Conservation (phyloP, 2,329 filamentous ascomycete species). For the Penicillium sp. region DNA sequence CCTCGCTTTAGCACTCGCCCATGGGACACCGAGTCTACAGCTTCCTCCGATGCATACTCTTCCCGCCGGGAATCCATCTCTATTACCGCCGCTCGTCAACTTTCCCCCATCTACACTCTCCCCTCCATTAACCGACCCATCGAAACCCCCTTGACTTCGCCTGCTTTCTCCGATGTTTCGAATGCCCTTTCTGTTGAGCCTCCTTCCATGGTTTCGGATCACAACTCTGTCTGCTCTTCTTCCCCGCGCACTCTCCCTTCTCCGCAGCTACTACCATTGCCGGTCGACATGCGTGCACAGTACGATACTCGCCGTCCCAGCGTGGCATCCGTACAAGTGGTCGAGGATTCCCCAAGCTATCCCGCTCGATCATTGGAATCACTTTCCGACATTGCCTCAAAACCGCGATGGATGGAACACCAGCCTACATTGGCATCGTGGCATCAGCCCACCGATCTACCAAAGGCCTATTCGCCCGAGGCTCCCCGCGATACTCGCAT, state of each 20-base stretch:
- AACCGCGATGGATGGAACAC: constrained; percentile 31
- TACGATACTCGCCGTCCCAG: constrained; percentile 37
- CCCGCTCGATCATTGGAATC: constrained; percentile 22
- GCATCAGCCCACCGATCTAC: constrained; percentile 28
- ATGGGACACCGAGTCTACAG: constrained; percentile 19
- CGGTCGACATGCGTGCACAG: constrained; percentile 46
- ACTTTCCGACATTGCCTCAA: constrained; percentile 26
- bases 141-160: constrained; percentile 64
- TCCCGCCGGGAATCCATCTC: constrained; percentile 28
- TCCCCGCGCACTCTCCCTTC: constrained; percentile 53
- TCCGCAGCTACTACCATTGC: constrained; percentile 41
- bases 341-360: constrained; percentile 28
- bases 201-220: constrained; percentile 71
- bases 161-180: constrained; percentile 63
- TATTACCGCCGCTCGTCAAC: constrained; percentile 24
- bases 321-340: constrained; percentile 22
- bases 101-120: constrained; percentile 41
- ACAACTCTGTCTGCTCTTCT: constrained; percentile 61
- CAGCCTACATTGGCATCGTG: constrained; percentile 27
- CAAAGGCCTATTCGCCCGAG: constrained; percentile 24
- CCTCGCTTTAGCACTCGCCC: constrained; percentile 29
- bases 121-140: constrained; percentile 38
- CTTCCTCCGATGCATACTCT: constrained; percentile 16
- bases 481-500: constrained; percentile 40
- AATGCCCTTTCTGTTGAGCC: constrained; percentile 58